These are phyloP conservation scores for Acacia concinna DNA, from an alignment of 331 rosid species.

Conservation along the genomic window DNA sequence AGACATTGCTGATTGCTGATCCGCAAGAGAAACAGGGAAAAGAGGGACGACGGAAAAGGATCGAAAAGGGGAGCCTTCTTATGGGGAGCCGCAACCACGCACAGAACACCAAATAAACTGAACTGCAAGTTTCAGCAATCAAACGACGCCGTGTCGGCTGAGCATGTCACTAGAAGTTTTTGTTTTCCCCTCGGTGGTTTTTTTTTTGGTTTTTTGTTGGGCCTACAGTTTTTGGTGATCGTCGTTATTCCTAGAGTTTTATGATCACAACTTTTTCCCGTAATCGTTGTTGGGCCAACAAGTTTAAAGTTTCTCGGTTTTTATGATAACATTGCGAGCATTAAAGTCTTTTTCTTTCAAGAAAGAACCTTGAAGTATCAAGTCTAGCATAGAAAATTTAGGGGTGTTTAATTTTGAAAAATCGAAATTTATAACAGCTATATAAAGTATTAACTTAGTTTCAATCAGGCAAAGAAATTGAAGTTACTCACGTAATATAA, in stretches of 20 bases:
- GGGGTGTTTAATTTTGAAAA: too few relatives aligned
- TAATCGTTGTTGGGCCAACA: neutral
- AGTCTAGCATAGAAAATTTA: too few relatives aligned
- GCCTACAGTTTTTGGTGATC: neutral
- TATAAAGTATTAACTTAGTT: neutral
- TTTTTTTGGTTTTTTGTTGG: neutral
- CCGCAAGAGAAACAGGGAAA: neutral
- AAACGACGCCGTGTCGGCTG: neutral
- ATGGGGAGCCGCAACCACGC: neutral
- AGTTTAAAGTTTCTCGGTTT: neutral
- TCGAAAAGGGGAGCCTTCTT: neutral
- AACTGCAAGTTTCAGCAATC: neutral
- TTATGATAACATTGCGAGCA: neutral
- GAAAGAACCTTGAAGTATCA: too few relatives aligned
- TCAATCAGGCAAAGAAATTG: neutral
- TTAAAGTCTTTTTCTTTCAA: too few relatives aligned
- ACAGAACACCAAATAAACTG: neutral
- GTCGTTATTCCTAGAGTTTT: neutral
- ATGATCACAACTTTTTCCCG: neutral
- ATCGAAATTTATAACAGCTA: neutral
- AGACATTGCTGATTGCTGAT: constrained; percentile 72
- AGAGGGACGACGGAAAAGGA: neutral
- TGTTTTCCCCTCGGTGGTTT: neutral
- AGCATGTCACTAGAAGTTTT: neutral
- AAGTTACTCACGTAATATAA: neutral